Evolutionary conservation across 768 basidiomycete species (phyloP), one percentile per base, ranked within the genome.

Genomic region (Boletus rufocinnamomeus): DNA sequence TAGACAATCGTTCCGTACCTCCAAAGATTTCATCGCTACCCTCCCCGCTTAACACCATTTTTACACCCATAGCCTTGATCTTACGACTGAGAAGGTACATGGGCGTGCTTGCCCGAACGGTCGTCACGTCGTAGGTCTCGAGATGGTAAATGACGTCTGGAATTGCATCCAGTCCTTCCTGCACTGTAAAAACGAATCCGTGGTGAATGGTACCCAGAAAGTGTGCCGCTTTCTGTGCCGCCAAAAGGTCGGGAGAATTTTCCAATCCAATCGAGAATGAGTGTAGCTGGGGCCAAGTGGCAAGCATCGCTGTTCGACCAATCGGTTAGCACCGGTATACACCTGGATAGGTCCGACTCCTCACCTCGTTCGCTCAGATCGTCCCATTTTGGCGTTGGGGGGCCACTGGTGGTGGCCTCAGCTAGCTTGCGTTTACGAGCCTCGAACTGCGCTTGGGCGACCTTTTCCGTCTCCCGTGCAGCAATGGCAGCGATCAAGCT

Each of bases 21-120:
- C 96, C 96, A 38, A 98, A 84, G 60, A 98, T 94, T 75, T 99
- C 97, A 66, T 99, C 97, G 61, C 91, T 93, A 40, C 97, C 97
- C 75, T 99, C 97, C 19, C 97, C 97, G 63, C 90, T 93, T 37
- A 98, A 81, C 17, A 99, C 97, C 97, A 99, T 99, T 79, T 99
- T 99, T 53, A 99, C 97, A 57, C 97, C 97, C 92, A 94, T 98
- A 5, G 97, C 96, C 78, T 98, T 99, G 79, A 99, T 95, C 78
- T 99, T 98, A 50, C 97, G 84, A 71, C 91, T 93, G 59, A 99
- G 85, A 30, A 99, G 86, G 75, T 98, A 98, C 97, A 99, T 99
- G 3, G 97, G 97, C 5, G 95, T 98, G 67, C 91, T 93, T 10
- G 97, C 97, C 49, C 97, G 89, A 50, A 98, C 93, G 40, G 97